Evolutionary conservation across 257 asterid genomes (phyloP), one percentile per base, ranked within the genome.

Genomic region (Fraxinus excelsior): DNA sequence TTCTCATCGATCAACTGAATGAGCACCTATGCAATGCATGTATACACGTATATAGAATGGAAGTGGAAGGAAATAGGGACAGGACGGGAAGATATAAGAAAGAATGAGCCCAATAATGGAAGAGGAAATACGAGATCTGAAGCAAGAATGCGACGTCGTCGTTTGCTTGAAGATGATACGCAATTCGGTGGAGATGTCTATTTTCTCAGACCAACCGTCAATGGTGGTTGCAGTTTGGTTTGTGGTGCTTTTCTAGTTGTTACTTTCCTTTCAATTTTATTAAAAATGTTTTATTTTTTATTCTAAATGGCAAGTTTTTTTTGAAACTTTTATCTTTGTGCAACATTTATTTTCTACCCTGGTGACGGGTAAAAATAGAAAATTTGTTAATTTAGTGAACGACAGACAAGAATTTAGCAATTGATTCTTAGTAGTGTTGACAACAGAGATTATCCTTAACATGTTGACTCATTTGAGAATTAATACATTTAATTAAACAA

Each of bases 91-190:
- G 38, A 26, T 77, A 70, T 26, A 62, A 14, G 77, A 82, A 75
- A 37, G 60, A 71, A 19, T 19, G 69, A n/a, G 78, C 65, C 74
- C 81, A 70, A 77, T 19, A 75, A 65, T 64, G 79, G 76, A 70
- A 46, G 79, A 23, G 53, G 51, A 64, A 82, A 83, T 80, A 82
- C 38, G 84, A 82, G 92, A 90, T 88, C 89, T 85, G 85, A 86
- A 84, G 87, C 85, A 82, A 85, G 75, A 40, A 71, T 70, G 56
- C 7, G 76, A 84, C 89, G 91, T 85, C 91, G 88, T 80, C 89
- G 90, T 87, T 86, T 84, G 90, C 88, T 88, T 90, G 79, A 82
- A 84, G 87, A 72, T 56, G 72, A 74, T 73, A 23, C 34, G 69
- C 71, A 80, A 62, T 77, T 82, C 77, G 83, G 84, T 70, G 67